phyloP scores from a whole-genome alignment of 306 rosid genomes.

The Acacia melanoxylon region DNA sequence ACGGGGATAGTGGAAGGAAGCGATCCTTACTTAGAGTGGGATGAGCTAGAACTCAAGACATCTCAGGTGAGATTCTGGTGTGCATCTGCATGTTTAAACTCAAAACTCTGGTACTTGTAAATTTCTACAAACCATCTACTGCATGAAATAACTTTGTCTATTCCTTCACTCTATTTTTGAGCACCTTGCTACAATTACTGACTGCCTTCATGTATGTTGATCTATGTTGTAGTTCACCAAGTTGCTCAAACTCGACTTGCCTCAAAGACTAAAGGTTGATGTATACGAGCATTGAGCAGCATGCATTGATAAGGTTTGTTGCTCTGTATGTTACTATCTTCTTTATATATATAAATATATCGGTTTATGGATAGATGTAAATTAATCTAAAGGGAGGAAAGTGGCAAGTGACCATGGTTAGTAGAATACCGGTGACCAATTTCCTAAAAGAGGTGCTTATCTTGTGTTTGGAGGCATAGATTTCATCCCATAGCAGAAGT shows the following conservation, averaged over 20 bases:
- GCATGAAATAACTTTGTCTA: constrained; percentile 1
- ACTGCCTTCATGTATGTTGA: constrained; percentile 28
- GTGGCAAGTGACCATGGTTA: neutral
- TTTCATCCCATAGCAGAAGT: neutral
- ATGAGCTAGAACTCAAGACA: constrained; percentile 89
- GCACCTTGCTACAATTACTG: constrained; percentile 3
- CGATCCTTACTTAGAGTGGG: constrained; percentile 82
- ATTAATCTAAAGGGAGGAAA: neutral
- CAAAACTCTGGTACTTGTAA: neutral
- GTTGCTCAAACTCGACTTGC: constrained; percentile 75
- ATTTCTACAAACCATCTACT: neutral
- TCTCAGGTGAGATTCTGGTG: constrained; percentile 64
- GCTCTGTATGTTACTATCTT: neutral
- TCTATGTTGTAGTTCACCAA: constrained; percentile 67
- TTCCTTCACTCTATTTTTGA: constrained; percentile 28
- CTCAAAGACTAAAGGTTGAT: constrained; percentile 52
- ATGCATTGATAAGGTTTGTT: constrained; percentile 41
- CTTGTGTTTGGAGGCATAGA: neutral
- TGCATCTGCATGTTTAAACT: neutral
- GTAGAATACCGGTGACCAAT: neutral
- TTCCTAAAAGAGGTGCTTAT: neutral
- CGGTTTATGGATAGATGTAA: neutral
- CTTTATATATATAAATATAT: neutral
- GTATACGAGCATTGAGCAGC: constrained; percentile 37
- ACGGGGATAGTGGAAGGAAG: constrained; percentile 97